Conservation (phyloP, 257 asterid genomes). For the Lycium barbarum region DNA sequence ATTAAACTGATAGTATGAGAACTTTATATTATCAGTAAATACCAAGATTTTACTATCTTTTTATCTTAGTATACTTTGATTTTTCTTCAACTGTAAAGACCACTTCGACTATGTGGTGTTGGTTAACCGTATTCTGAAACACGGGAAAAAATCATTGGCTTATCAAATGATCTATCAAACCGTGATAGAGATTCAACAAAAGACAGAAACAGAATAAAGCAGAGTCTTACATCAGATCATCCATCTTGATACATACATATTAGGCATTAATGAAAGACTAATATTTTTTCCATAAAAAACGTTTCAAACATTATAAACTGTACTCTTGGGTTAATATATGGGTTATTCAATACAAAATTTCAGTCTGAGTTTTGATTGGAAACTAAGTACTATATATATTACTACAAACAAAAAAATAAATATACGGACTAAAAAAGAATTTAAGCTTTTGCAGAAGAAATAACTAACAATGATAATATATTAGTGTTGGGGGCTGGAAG, state of each 20-base stretch:
- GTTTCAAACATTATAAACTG: neutral
- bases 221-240: neutral
- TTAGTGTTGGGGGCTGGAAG: slow-evolving; percentile 43
- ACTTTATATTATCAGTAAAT: too few relatives aligned
- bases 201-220: neutral
- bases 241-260: neutral
- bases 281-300: neutral
- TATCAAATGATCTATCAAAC: too few relatives aligned
- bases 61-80: too few relatives aligned
- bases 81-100: neutral
- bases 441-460: neutral
- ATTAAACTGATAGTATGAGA: too few relatives aligned
- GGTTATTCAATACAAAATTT: neutral
- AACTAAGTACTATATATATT: neutral
- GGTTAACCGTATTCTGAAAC: too few relatives aligned
- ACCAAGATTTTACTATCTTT: too few relatives aligned
- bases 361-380: neutral
- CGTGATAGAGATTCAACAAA: too few relatives aligned
- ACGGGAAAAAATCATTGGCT: too few relatives aligned
- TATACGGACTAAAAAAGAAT: neutral
- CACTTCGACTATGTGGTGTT: neutral
- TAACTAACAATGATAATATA: neutral
- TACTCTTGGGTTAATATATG: neutral
- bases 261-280: too few relatives aligned
- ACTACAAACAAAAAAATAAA: slow-evolving; percentile 12